These are phyloP conservation scores for Carnegiea gigantea DNA, from an alignment of 179 eudicot genomes.

Conservation along the genomic window DNA sequence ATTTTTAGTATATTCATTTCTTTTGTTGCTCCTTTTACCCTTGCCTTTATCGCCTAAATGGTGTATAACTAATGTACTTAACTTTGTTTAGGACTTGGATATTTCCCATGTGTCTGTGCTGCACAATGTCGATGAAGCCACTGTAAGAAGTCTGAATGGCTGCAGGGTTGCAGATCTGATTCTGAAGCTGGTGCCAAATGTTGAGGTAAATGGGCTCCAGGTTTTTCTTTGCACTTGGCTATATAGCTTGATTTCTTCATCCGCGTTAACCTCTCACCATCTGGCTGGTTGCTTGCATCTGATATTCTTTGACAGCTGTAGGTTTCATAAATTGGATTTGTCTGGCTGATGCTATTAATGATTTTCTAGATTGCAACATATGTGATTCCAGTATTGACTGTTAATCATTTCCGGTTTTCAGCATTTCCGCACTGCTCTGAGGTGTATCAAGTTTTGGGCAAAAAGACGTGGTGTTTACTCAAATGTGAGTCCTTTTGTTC, in stretches of 20 bases:
- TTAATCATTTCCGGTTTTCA: slow-evolving; percentile 16
- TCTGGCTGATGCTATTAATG: too few species aligned
- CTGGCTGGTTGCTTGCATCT: background rate
- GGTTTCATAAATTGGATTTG: background rate
- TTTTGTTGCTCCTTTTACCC: background rate
- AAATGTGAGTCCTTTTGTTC: slow-evolving; percentile 52
- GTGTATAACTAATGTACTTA: background rate
- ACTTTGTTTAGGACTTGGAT: slow-evolving; percentile 62
- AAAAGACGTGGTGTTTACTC: slow-evolving; percentile 82
- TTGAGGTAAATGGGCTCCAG: slow-evolving; percentile 41
- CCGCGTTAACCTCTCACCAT: background rate
- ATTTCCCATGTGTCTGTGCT: slow-evolving; percentile 62
- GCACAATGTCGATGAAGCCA: slow-evolving; percentile 70
- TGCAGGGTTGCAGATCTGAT: slow-evolving; percentile 88
- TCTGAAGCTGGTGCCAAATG: slow-evolving; percentile 80
- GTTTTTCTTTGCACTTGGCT: background rate
- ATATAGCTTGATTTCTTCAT: background rate
- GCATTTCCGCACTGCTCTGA: slow-evolving; percentile 74
- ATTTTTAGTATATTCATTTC: background rate
- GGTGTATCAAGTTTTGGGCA: slow-evolving; percentile 87
- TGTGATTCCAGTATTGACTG: background rate
- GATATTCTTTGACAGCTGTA: background rate
- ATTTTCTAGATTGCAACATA: background rate
- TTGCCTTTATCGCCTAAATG: background rate
- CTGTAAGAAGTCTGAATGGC: slow-evolving; percentile 81